Conservation (phyloP, 228 moss, liverwort and hornwort species). For the Sphagnum fallax region DNA sequence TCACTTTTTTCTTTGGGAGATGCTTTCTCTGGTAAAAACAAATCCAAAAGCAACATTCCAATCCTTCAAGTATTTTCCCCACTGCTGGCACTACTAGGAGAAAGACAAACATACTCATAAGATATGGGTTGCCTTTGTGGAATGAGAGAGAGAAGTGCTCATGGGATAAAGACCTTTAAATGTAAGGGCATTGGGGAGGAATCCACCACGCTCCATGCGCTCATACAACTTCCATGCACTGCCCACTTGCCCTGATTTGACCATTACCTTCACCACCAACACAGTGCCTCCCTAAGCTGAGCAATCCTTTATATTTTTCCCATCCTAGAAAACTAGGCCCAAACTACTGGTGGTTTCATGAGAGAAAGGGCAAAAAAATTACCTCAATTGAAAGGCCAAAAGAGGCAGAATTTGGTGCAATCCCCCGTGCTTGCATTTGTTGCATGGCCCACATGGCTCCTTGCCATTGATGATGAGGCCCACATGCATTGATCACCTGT, state of each 20-base stretch:
- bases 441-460: conserved; percentile 62
- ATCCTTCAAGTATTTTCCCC: no score
- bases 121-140: no score
- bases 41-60: no score
- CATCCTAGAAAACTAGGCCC: not conserved
- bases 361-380: not conserved
- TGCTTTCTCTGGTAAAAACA: no score
- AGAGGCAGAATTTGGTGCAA: conserved; percentile 66
- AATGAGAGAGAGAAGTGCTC: not conserved
- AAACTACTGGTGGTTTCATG: not conserved
- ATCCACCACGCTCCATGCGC: conserved; percentile 72
- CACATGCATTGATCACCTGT: conserved; percentile 97
- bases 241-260: conserved; percentile 65
- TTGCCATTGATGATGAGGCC: conserved; percentile 70
- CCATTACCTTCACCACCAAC: conserved; percentile 63
- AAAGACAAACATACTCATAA: no score
- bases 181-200: conserved; percentile 75
- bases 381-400: conserved; percentile 95
- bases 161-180: conserved; percentile 51
- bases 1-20: no score
- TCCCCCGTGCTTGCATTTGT: conserved; percentile 33
- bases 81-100: not conserved
- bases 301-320: not conserved
- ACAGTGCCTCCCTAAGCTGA: not conserved
- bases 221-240: conserved; percentile 65